Evolutionary conservation across 2,329 filamentous ascomycete genomes (phyloP), one percentile per base, ranked within the genome.

Genomic region (Didymella keratinophila): DNA sequence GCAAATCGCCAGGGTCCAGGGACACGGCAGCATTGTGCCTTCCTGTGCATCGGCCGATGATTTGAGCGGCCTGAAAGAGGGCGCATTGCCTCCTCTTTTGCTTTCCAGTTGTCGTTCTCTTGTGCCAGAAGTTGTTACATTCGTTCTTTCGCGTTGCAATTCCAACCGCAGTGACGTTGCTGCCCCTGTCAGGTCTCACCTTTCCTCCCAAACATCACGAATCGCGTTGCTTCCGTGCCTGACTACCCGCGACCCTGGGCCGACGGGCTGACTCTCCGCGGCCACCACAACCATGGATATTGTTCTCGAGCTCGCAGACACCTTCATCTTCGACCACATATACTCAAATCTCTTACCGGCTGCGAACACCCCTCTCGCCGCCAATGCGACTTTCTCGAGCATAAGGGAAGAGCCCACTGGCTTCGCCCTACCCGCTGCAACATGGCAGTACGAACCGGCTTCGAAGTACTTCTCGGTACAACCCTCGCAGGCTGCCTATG

Each of bases 261-360:
- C 61, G 44, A n/a, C 52, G 51, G 41, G 45, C 39, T 56, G 52
- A 32, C 32, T 55, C 21, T 32, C 48, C 57, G 51, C 60, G 58
- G 45, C 58, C 43, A 53, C 46, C 36, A 51, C 41, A 21, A 46
- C 21, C 78, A 97, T 98, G 94, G 94, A 98, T 83, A 87, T 97
- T 79, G 87, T 95, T 44, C 89, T 97, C 66, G 93, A 97, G 79
- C 70, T 93, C 60, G 85, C 87, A 78, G 94, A 98, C 79, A 91
- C 89, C 69, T 92, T 89, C 72, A 71, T 93, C 63, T 89, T 90
- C 78, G 94, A 98, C 80, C 86, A 89, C 67, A 69, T 90, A 58
- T 97, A 96, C 75, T 89, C 93, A 48, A 82, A 80, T 34, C 67
- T 90, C 6, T 81, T 91, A n/a, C 93, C 93, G 8, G 65, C 63